Evolutionary conservation across 1,284 basidiomycete species (phyloP), one percentile per base, ranked within the genome.

Genomic region (Mycosarcoma mackinlayi): DNA sequence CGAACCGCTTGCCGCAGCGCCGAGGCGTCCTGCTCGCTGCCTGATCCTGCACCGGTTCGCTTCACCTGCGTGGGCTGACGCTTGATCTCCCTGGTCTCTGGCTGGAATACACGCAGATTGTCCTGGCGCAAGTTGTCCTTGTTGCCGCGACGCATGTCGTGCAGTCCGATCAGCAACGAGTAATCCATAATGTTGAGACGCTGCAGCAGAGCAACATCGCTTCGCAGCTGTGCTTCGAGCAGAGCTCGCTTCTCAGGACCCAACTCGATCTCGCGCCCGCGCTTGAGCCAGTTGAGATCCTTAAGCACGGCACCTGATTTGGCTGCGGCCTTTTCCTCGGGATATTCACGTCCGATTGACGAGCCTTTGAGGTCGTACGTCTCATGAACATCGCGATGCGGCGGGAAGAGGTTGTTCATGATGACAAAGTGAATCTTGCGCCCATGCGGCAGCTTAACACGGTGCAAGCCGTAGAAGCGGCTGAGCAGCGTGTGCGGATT

Each of bases 351-450:
- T 0, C 94, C 94, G 3, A 94, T 89, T 0, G 94, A 93, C 38
- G 91, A 93, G 0, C 95, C 95, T 82, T 98, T 98, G 70, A 98
- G 86, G 83, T 98, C 95, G 83, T 92, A 98, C 30, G 94, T 96
- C 86, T 98, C 95, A 84, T 98, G 95, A 44, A 98, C 88, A 83
- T 98, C 96, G 74, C 93, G 89, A 85, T 98, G 95, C 0, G 95
- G 91, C 0, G 95, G 95, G 85, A 98, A 98, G 40, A 98, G 87
- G 83, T 98, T 98, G 86, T 98, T 98, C 94, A 98, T 98, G 85
- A 98, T 96, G 56, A 98, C 93, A 82, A 98, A 98, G 84, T 98
- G 95, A 56, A 98, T 98, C 86, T 98, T 98, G 50, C 88, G 87
- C 0, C 95, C 95, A 21, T 88, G 87, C 0, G 95, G 95, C 4